Conservation (phyloP, 2,329 filamentous ascomycete genomes). For the Fusarium xyrophilum region DNA sequence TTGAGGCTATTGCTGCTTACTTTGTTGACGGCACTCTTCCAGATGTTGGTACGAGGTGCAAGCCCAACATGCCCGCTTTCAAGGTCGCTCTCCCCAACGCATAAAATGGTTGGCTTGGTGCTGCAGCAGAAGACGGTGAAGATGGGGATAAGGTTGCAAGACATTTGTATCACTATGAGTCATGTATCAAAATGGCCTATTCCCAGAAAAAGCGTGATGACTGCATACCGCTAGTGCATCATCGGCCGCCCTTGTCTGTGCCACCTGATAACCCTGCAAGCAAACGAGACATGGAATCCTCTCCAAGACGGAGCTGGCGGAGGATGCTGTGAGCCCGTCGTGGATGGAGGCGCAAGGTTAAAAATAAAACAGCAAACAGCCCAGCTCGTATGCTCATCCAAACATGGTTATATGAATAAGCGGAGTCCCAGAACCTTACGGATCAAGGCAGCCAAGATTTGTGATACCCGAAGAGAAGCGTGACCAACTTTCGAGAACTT, state of each 20-base stretch:
- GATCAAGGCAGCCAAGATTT: neutral
- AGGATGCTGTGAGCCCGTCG: neutral
- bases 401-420: neutral
- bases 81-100: constrained; percentile 1
- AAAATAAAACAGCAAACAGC: neutral
- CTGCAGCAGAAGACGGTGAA: neutral
- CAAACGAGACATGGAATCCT: neutral
- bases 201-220: neutral
- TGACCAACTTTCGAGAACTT: neutral
- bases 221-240: neutral
- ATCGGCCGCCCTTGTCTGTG: neutral
- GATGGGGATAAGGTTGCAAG: neutral
- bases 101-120: neutral
- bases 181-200: neutral
- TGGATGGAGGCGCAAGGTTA: neutral
- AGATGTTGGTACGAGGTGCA: constrained; percentile 11
- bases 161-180: neutral
- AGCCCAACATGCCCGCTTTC: constrained; percentile 18
- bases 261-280: neutral
- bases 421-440: neutral
- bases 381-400: neutral
- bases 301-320: fast-evolving
- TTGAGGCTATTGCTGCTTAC: constrained; percentile 13
- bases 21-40: constrained; percentile 16
- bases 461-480: neutral